Evolutionary conservation across 2,329 filamentous ascomycete genomes (phyloP), one percentile per base, ranked within the genome.

Genomic region (Trichoderma sp.): DNA sequence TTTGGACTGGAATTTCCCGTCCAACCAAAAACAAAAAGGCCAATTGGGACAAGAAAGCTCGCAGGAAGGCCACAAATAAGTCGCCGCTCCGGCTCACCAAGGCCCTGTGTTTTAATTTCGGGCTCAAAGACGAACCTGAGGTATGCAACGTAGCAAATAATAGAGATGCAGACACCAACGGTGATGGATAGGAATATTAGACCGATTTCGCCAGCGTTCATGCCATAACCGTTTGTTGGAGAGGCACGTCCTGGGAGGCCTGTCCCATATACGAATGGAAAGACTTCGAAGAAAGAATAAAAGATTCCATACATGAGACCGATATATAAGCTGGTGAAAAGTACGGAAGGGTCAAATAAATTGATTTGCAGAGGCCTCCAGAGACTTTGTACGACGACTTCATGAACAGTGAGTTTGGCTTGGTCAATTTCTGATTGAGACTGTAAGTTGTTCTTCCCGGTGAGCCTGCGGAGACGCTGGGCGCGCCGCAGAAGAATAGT

Each of bases 211-310:
- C 69, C 59, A 14, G 41, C 50, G 35, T 71, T 60, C 53, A 71
- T n/a, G 0, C 67, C 53, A 38, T 71, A 71, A 14, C 67, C 67
- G n/a, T 71, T 6, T 11, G 67, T 60, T 29, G 67, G 67, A 21
- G 67, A 71, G 3, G 67, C 21, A 14, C 11, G 53, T 3, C 31
- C 33, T 31, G 66, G 67, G 9, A 71, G 67, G 16, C 67, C 67
- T 2, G 67, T 71, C 3, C 56, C 24, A 9, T 71, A 71, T 3
- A 71, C 56, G 6, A 71, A 63, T 4, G 68, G 68, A 6, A 71
- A 71, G 9, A 63, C 53, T 63, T 71, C 68, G 24, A 71, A 71
- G 29, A 71, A 71, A 1, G 68, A 71, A 21, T 63, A 71, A 9
- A 71, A 71, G 5, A 62, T 71, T 5, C 33, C 56, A 6, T 71